Conservation (phyloP, 2,329 filamentous ascomycete species). For the Zasmidium citrigriseum region DNA sequence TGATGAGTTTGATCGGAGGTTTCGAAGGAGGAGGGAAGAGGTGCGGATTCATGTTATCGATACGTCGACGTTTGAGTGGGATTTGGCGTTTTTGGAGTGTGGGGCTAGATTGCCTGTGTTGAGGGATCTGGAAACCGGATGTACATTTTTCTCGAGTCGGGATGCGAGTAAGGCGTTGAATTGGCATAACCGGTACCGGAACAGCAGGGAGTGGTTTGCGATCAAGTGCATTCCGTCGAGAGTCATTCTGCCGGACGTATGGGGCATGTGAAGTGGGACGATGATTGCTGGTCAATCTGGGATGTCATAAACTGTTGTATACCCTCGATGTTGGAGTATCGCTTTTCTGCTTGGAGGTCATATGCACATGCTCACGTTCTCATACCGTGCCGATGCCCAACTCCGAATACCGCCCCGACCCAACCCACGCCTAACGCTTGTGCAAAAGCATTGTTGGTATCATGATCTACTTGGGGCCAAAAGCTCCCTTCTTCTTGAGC, state of each 20-base stretch:
- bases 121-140: slow-evolving; percentile 8
- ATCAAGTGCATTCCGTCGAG: slow-evolving; percentile 3
- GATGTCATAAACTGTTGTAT: neutral
- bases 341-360: neutral
- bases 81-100: slow-evolving; percentile 6
- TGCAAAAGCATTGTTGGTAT: neutral
- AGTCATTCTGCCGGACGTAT: slow-evolving; percentile 7
- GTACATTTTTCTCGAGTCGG: slow-evolving; percentile 6
- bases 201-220: slow-evolving; percentile 11
- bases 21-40: neutral
- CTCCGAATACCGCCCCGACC: neutral
- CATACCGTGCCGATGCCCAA: neutral
- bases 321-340: neutral
- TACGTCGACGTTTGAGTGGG: slow-evolving; percentile 6
- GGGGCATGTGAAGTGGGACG: neutral
- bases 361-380: neutral
- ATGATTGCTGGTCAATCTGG: neutral
- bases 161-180: slow-evolving; percentile 8
- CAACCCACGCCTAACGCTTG: neutral
- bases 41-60: slow-evolving; percentile 7
- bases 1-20: slow-evolving; percentile 7
- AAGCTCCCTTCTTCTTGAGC: slow-evolving; percentile 61
- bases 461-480: slow-evolving; percentile 33
- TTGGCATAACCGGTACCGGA: slow-evolving; percentile 7
- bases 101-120: slow-evolving; percentile 6